These are phyloP conservation scores for Pestalotiopsis sp. DNA, from an alignment of 2,329 filamentous ascomycete genomes.

Conservation along the genomic window DNA sequence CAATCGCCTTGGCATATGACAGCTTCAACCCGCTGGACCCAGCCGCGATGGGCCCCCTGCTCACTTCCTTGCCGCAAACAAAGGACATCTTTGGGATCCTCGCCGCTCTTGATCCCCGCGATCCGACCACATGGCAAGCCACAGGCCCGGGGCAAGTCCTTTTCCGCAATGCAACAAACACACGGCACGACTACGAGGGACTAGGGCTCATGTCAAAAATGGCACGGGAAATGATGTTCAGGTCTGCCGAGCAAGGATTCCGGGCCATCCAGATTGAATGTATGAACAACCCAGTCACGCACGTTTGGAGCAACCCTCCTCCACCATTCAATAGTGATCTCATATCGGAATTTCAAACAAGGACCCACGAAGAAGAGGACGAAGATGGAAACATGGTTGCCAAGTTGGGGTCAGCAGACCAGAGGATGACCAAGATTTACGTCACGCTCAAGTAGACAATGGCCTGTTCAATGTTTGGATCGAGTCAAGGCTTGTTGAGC, in stretches of 20 bases:
- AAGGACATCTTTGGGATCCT: not conserved
- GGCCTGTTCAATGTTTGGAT: too few species aligned
- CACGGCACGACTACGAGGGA: not conserved
- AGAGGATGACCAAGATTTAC: not conserved
- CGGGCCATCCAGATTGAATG: not conserved
- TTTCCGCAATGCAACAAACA: not conserved
- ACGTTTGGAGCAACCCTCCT: not conserved
- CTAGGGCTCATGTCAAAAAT: not conserved
- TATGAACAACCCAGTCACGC: not conserved
- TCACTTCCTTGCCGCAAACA: not conserved
- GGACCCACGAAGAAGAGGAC: not conserved
- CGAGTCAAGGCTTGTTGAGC: too few species aligned
- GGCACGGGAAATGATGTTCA: not conserved
- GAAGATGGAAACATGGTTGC: not conserved
- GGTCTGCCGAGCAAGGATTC: not conserved
- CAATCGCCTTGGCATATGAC: not conserved
- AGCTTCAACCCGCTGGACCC: not conserved
- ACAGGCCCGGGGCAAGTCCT: not conserved
- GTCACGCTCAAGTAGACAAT: conserved; percentile 26
- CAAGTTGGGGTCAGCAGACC: not conserved
- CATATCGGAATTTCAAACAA: not conserved
- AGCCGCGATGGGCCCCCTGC: not conserved
- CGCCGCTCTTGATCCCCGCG: not conserved
- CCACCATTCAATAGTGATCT: not conserved
- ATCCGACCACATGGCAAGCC: not conserved